Evolutionary conservation across 2,329 filamentous ascomycete genomes (phyloP), one percentile per base, ranked within the genome.

Genomic region (Colletotrichum filicis): DNA sequence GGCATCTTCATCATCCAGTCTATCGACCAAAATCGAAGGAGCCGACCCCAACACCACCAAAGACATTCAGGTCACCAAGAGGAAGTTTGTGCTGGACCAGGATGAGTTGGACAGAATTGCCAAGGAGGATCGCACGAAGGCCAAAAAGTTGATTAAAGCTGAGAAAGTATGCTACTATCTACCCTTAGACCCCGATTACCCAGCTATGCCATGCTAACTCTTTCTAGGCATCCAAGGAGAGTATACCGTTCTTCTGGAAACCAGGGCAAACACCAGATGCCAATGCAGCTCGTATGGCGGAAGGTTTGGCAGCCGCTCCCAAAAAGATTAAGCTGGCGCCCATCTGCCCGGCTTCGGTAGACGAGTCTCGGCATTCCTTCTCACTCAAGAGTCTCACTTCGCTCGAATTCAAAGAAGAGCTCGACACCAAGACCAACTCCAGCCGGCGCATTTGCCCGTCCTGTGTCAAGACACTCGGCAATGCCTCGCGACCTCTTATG

Each of bases 171-270:
- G 76, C 74, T 75, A 68, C 14, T 9, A 14, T 55, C 22, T 35
- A 14, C 61, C 49, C 42, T 6, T 5, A 8, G 14, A 19, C 19
- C 14, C 28, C 12, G 8, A 14, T 57, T 28, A 16, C 2, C 19
- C 24, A 46, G 12, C 49, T 67, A 24, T 37, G 75, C 28, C 53
- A 32, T 66, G 63, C 71, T 65, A 61, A 74, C 60, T 28, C 14
- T 30, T 55, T 58, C 28, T 49, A 75, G 74, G 56, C 68, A 57
- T 72, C 63, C 11, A 75, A 72, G 52, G 60, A 67, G 56, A 66
- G 89, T 19, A 84, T 98, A 0, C 94, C 95, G 0, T 97, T 95
- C 0, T 98, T 98, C 84, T 98, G 96, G 97, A 93, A 96, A 1
- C 96, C 95, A 0, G 94, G 93, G 0, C 89, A 96, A 70, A 97